Percentiles rank a stretch among this genome's conserved stretches.
These are phyloP conservation scores for Colletotrichum eremochloae DNA, from an alignment of 2,329 filamentous ascomycete genomes.

Conservation along the genomic window DNA sequence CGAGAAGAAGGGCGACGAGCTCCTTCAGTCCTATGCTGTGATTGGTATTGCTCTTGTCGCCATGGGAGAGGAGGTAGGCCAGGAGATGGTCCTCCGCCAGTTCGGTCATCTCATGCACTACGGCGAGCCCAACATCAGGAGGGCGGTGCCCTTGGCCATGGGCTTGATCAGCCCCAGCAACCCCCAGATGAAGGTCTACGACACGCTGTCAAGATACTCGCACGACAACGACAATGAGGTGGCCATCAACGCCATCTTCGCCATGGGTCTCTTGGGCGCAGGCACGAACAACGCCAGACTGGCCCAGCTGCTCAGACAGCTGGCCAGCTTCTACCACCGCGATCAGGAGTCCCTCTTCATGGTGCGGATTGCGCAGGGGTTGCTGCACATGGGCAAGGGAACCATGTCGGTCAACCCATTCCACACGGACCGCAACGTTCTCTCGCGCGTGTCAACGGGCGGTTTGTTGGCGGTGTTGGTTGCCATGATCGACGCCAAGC, in stretches of 20 bases:
- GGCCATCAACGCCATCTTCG: slow-evolving; percentile 98
- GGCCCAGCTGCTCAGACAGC: slow-evolving; percentile 91
- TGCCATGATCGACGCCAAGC: slow-evolving; percentile 94
- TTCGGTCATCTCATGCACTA: slow-evolving; percentile 99
- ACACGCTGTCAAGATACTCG: slow-evolving; percentile 95
- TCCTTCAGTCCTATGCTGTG: slow-evolving; percentile 96
- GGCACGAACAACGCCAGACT: slow-evolving; percentile 98
- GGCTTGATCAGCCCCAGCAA: slow-evolving; percentile 97
- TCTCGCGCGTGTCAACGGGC: slow-evolving; percentile 90
- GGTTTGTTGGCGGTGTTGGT: slow-evolving; percentile 92
- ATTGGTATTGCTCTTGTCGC: slow-evolving; percentile 93
- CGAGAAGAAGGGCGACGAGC: slow-evolving; percentile 94
- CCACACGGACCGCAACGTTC: slow-evolving; percentile 96
- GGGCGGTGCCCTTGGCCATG: slow-evolving; percentile 96
- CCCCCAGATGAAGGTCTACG: slow-evolving; percentile 99
- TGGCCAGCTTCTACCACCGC: slow-evolving; percentile 98
- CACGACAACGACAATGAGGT: slow-evolving; percentile 99
- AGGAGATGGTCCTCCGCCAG: slow-evolving; percentile 98
- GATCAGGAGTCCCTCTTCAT: slow-evolving; percentile 98
- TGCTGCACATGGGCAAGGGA: slow-evolving; percentile 99
- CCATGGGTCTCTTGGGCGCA: slow-evolving; percentile 96
- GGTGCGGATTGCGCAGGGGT: slow-evolving; percentile 97
- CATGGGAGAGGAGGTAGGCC: slow-evolving; percentile 98
- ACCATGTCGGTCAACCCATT: slow-evolving; percentile 97
- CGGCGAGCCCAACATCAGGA: slow-evolving; percentile 95